phyloP scores from a whole-genome alignment of 108 stramenopile species.

The Thalassiosira profunda region DNA sequence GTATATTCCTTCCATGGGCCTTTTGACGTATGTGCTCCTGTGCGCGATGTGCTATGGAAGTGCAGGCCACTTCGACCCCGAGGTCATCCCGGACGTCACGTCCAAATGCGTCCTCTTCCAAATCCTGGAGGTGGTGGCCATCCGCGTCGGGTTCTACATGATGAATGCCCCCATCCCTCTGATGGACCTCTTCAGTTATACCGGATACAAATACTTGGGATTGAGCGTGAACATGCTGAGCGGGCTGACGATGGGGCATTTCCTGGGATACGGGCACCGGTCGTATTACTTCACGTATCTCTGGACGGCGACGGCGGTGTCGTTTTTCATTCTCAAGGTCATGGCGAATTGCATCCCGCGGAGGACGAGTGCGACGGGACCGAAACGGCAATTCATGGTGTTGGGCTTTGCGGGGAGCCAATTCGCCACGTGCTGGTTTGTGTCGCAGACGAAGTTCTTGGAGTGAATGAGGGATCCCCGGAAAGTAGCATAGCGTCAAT shows the following conservation, averaged over 20 bases:
- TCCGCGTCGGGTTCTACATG: constrained; percentile 92
- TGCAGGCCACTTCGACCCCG: constrained; percentile 89
- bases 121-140: constrained; percentile 88
- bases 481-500: too few relatives aligned
- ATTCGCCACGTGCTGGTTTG: constrained; percentile 90
- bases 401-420: constrained; percentile 88
- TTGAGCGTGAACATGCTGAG: constrained; percentile 81
- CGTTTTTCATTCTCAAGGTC: constrained; percentile 91
- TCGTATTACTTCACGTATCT: constrained; percentile 87
- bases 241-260: constrained; percentile 66
- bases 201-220: constrained; percentile 94
- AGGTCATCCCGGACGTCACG: constrained; percentile 91
- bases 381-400: constrained; percentile 90
- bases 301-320: constrained; percentile 82
- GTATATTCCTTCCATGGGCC: constrained; percentile 96
- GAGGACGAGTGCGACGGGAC: constrained; percentile 66
- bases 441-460: constrained; percentile 89
- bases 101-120: constrained; percentile 91
- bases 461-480: constrained; percentile 29
- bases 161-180: constrained; percentile 77
- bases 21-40: constrained; percentile 95
- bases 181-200: constrained; percentile 81
- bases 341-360: constrained; percentile 85
- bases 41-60: constrained; percentile 94
- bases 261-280: constrained; percentile 63